Evolutionary conservation across 1,284 basidiomycete genomes (phyloP).

Genomic region (Trametes versicolor): DNA sequence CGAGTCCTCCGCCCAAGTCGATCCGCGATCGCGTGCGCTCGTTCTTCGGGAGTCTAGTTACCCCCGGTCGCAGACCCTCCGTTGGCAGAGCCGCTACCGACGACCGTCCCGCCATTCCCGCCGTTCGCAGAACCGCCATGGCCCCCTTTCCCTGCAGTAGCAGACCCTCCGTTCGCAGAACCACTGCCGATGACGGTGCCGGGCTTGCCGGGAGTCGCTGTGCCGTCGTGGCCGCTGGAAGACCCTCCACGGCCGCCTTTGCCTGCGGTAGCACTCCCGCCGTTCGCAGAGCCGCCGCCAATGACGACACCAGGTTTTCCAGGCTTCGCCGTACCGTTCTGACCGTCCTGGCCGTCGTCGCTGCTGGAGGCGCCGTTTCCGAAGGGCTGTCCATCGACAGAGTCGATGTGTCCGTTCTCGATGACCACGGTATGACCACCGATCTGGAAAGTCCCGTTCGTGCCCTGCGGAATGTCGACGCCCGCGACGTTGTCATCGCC

Average conservation of each 20-base stretch:
- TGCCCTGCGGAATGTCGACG: not conserved
- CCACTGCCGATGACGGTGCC: constrained; percentile 5
- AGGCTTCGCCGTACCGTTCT: constrained; percentile 13
- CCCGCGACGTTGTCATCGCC: constrained; percentile 7
- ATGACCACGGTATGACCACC: constrained; percentile 19
- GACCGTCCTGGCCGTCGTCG: constrained; percentile 10
- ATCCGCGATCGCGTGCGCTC: too few species aligned
- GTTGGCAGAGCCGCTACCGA: too few species aligned
- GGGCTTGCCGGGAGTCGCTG: constrained; percentile 12
- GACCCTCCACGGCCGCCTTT: too few species aligned
- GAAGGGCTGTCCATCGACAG: constrained; percentile 13
- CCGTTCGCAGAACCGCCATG: not conserved
- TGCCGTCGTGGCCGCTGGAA: too few species aligned
- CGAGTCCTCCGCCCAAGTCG: too few species aligned
- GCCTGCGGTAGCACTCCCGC: not conserved
- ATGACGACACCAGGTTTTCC: constrained; percentile 11
- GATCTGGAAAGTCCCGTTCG: constrained; percentile 6
- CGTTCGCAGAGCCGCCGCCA: constrained; percentile 10
- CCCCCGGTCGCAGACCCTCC: not conserved
- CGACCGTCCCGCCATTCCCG: not conserved
- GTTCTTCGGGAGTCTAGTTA: too few species aligned
- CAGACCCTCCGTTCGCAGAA: too few species aligned
- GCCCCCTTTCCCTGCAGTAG: not conserved
- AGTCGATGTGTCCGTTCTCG: constrained; percentile 17
- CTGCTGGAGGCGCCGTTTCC: not conserved